phyloP scores from a whole-genome alignment of 1,284 basidiomycete species.

The Irpex sp. region DNA sequence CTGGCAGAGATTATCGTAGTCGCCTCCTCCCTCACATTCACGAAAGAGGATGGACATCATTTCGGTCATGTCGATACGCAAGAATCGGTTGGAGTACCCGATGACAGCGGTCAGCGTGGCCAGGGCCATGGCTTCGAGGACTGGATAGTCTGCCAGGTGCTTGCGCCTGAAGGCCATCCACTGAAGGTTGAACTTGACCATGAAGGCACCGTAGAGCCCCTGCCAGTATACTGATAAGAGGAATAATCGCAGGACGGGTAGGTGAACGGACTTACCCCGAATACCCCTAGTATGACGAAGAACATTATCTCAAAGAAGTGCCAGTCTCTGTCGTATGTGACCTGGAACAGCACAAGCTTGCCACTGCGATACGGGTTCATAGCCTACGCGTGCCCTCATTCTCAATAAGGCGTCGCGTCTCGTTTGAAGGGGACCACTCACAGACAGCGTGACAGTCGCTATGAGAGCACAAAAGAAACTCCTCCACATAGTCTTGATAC shows the following conservation, averaged over 20 bases:
- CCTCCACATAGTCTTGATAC: constrained; percentile 97
- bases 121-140: constrained; percentile 86
- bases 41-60: constrained; percentile 95
- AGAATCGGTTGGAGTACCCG: constrained; percentile 92
- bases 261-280: constrained; percentile 63
- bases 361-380: constrained; percentile 99
- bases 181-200: constrained; percentile 96
- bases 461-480: constrained; percentile 97
- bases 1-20: constrained; percentile 94
- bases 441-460: constrained; percentile 93
- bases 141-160: constrained; percentile 79
- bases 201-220: constrained; percentile 96
- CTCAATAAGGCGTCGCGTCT: not conserved
- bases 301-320: constrained; percentile 99
- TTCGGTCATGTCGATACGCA: constrained; percentile 98
- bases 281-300: constrained; percentile 92
- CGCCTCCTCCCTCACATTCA: constrained; percentile 94
- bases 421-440: constrained; percentile 34
- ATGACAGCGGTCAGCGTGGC: constrained; percentile 89
- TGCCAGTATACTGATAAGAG: constrained; percentile 26
- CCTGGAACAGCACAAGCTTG: constrained; percentile 96
- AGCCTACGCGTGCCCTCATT: constrained; percentile 13
- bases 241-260: constrained; percentile 4
- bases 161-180: constrained; percentile 92
- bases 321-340: constrained; percentile 97